phyloP scores from a whole-genome alignment of 768 basidiomycete species.

The Tricholoma flavovirens region DNA sequence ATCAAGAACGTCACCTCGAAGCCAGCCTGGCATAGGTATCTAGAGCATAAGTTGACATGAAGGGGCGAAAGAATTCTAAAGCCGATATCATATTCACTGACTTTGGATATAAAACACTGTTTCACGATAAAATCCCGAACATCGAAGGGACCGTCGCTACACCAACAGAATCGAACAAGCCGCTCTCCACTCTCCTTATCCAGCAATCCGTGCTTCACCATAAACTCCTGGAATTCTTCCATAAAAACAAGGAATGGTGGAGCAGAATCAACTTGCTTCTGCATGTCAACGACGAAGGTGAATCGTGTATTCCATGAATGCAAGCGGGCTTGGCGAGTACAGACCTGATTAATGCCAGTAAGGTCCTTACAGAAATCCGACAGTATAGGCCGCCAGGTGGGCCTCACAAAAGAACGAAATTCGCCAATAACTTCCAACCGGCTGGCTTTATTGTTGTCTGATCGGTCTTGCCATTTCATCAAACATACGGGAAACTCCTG shows the following conservation, averaged over 20 bases:
- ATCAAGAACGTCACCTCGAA: slow-evolving; percentile 70
- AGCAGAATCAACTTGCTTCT: slow-evolving; percentile 78
- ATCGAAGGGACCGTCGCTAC: slow-evolving; percentile 80
- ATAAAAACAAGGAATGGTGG: slow-evolving; percentile 73
- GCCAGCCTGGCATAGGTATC: slow-evolving; percentile 68
- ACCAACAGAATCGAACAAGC: slow-evolving; percentile 70
- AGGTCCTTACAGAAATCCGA: slow-evolving; percentile 80
- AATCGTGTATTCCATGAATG: neutral
- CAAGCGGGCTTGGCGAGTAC: slow-evolving; percentile 15
- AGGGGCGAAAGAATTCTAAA: slow-evolving; percentile 1
- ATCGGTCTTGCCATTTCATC: slow-evolving; percentile 71
- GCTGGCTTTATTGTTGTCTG: slow-evolving; percentile 42
- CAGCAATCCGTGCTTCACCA: slow-evolving; percentile 67
- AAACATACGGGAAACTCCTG: slow-evolving; percentile 95
- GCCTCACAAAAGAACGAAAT: slow-evolving; percentile 84
- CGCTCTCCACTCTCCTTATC: slow-evolving; percentile 50
- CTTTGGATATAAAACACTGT: slow-evolving; percentile 84
- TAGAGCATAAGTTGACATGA: slow-evolving; percentile 18
- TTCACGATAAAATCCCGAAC: slow-evolving; percentile 83
- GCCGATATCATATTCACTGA: slow-evolving; percentile 27
- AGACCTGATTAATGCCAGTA: slow-evolving; percentile 90
- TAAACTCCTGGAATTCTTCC: slow-evolving; percentile 55
- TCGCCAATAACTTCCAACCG: slow-evolving; percentile 68
- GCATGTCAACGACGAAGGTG: neutral
- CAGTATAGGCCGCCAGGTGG: slow-evolving; percentile 79